Conservation (phyloP, 768 basidiomycete species). For the Clavulina sp. region DNA sequence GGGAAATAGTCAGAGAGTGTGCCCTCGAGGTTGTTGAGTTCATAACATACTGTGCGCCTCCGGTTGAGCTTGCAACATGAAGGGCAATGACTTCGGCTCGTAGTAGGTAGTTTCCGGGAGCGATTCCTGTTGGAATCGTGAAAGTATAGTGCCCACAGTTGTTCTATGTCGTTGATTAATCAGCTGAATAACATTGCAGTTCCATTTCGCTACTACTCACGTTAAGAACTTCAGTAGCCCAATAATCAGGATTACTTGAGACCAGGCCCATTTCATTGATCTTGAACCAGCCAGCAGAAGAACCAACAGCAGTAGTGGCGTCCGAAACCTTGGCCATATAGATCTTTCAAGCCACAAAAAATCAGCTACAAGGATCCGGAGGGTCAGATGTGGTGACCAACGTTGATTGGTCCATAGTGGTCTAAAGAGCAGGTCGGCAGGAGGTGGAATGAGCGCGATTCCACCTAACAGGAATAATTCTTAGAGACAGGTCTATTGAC, state of each 20-base stretch:
- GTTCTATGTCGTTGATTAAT: too few species aligned
- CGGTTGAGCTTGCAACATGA: conserved; percentile 31
- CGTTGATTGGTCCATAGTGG: conserved; percentile 31
- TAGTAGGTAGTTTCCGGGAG: conserved; percentile 6
- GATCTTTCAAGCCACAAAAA: not conserved
- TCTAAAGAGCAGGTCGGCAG: too few species aligned
- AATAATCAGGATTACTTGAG: conserved; percentile 23
- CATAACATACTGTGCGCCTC: conserved; percentile 26
- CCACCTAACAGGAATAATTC: too few species aligned
- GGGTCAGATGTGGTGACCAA: conserved; percentile 9
- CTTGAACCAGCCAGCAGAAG: conserved; percentile 33
- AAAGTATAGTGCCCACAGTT: conserved; percentile 20
- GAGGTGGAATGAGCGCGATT: too few species aligned
- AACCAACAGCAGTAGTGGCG: conserved; percentile 29
- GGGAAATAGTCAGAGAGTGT: not conserved
- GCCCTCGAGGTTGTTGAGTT: not conserved
- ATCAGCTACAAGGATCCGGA: not conserved
- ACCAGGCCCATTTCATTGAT: conserved; percentile 32
- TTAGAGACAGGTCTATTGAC: too few species aligned
- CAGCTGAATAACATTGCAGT: too few species aligned
- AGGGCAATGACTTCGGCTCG: conserved; percentile 13
- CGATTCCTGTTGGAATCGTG: conserved; percentile 5
- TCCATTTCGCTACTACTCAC: not conserved
- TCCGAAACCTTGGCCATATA: conserved; percentile 25
- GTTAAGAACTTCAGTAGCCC: conserved; percentile 19